Evolutionary conservation across 192 early-diverging fungal species (phyloP).

Genomic region (Spizellomyces punctatus): DNA sequence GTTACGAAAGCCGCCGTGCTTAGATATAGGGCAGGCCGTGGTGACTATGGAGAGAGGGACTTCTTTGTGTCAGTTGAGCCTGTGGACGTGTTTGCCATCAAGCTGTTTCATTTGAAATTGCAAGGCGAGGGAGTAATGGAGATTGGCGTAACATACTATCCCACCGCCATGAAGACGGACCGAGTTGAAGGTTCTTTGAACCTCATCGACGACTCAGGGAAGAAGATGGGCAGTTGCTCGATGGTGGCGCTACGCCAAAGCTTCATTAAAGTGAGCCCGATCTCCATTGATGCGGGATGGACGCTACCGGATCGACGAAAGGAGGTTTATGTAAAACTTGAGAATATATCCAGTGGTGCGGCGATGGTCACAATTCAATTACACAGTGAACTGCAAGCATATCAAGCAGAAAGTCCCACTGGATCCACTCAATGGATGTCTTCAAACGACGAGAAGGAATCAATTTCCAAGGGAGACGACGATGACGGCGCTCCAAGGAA

Average conservation of each 20-base stretch:
- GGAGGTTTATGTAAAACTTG: slow-evolving; percentile 45
- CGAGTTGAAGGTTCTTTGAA: slow-evolving; percentile 49
- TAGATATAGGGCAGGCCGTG: slow-evolving; percentile 55
- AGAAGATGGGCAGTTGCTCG: slow-evolving; percentile 47
- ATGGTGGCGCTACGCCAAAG: slow-evolving; percentile 51
- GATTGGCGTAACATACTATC: slow-evolving; percentile 54
- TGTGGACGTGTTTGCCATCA: slow-evolving; percentile 52
- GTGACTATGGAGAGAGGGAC: slow-evolving; percentile 58
- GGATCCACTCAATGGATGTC: not conserved
- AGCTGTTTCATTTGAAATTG: slow-evolving; percentile 49
- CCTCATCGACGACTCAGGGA: slow-evolving; percentile 58
- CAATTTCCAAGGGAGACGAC: not conserved
- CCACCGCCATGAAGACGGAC: slow-evolving; percentile 47
- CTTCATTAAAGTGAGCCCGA: slow-evolving; percentile 55
- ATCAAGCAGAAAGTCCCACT: not conserved
- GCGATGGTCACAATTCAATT: slow-evolving; percentile 42
- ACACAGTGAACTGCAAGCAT: slow-evolving; percentile 37
- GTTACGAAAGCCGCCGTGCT: slow-evolving; percentile 51
- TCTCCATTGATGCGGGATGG: slow-evolving; percentile 58
- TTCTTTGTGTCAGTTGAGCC: slow-evolving; percentile 60
- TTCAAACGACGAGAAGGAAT: slow-evolving; percentile 5
- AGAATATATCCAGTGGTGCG: slow-evolving; percentile 46
- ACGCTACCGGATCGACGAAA: slow-evolving; percentile 57
- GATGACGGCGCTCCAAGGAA: slow-evolving; percentile 9
- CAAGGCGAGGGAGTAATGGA: slow-evolving; percentile 60